These are phyloP conservation scores for Botrytis porri DNA, from an alignment of 2,329 filamentous ascomycete species.

Conservation along the genomic window DNA sequence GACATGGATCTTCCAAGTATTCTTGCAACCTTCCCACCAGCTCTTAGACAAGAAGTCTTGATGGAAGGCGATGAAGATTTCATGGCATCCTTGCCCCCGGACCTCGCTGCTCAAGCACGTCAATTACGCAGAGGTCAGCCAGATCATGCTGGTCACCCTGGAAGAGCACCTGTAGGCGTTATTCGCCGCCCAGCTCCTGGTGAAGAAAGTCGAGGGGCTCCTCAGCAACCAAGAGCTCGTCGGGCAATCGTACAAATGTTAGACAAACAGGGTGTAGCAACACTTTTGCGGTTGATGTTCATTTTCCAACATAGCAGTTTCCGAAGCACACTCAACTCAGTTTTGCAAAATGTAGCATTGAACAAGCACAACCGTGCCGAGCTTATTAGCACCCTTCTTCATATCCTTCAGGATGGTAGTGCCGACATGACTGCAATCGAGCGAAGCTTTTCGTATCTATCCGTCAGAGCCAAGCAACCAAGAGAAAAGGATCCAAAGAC, in stretches of 20 bases:
- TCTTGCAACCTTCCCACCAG: slow-evolving; percentile 81
- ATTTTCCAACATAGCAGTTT: slow-evolving; percentile 88
- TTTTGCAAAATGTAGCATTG: slow-evolving; percentile 88
- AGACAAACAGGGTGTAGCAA: slow-evolving; percentile 92
- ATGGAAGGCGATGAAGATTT: slow-evolving; percentile 90
- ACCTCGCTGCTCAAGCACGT: slow-evolving; percentile 82
- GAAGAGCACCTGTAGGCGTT: slow-evolving; percentile 31
- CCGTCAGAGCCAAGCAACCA: slow-evolving; percentile 81
- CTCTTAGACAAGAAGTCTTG: slow-evolving; percentile 79
- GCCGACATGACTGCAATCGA: slow-evolving; percentile 91
- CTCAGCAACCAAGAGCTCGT: slow-evolving; percentile 59
- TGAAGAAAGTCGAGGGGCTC: slow-evolving; percentile 35
- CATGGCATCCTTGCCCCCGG: slow-evolving; percentile 77
- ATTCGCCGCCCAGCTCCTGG: slow-evolving; percentile 50
- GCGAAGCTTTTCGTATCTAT: slow-evolving; percentile 90
- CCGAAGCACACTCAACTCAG: slow-evolving; percentile 77
- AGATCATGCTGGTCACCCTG: slow-evolving; percentile 36
- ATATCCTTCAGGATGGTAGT: slow-evolving; percentile 93
- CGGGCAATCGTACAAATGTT: slow-evolving; percentile 92
- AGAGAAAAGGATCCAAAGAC: slow-evolving; percentile 66
- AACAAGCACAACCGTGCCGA: slow-evolving; percentile 96
- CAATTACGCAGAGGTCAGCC: slow-evolving; percentile 53
- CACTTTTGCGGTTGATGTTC: slow-evolving; percentile 97
- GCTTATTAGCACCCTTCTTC: slow-evolving; percentile 86
- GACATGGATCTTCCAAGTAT: slow-evolving; percentile 93